Conservation (phyloP, 345 rosid genomes). For the Corchorus capsularis region DNA sequence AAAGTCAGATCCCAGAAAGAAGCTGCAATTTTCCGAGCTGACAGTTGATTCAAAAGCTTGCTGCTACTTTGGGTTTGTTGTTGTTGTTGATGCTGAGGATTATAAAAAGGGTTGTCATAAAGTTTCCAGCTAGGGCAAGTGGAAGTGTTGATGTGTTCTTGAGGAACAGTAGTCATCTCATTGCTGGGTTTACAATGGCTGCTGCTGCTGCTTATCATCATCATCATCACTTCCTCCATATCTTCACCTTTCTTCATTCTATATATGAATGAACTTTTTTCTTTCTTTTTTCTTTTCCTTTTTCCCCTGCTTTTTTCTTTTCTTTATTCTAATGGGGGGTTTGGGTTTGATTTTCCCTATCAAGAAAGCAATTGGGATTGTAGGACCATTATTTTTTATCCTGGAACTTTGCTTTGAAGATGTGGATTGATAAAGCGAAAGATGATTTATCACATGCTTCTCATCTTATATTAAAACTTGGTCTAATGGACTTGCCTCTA, state of each 20-base stretch:
- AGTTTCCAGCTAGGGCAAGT: slow-evolving; percentile 68
- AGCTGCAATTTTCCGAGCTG: slow-evolving; percentile 45
- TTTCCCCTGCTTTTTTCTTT: slow-evolving; percentile 24
- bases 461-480: slow-evolving; percentile 20
- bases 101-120: slow-evolving; percentile 72
- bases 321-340: slow-evolving; percentile 27
- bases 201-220: slow-evolving; percentile 47
- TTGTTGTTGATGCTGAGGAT: slow-evolving; percentile 18
- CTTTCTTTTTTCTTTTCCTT: neutral
- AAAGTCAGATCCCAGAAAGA: slow-evolving; percentile 74
- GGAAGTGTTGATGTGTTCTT: slow-evolving; percentile 42
- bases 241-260: slow-evolving; percentile 35
- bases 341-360: slow-evolving; percentile 22
- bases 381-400: slow-evolving; percentile 32
- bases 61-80: slow-evolving; percentile 1
- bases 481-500: slow-evolving; percentile 13
- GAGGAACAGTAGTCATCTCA: slow-evolving; percentile 17
- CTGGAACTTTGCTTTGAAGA: slow-evolving; percentile 39
- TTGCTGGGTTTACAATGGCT: slow-evolving; percentile 34
- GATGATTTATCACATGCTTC: slow-evolving; percentile 51
- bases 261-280: slow-evolving; percentile 22
- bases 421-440: slow-evolving; percentile 42
- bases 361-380: slow-evolving; percentile 37
- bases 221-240: slow-evolving; percentile 48
- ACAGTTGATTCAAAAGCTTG: slow-evolving; percentile 31